Percentiles rank a stretch among this genome's conserved stretches.
Conservation (phyloP, 371 early-diverging fungal genomes). For the Mucor saturninus region DNA sequence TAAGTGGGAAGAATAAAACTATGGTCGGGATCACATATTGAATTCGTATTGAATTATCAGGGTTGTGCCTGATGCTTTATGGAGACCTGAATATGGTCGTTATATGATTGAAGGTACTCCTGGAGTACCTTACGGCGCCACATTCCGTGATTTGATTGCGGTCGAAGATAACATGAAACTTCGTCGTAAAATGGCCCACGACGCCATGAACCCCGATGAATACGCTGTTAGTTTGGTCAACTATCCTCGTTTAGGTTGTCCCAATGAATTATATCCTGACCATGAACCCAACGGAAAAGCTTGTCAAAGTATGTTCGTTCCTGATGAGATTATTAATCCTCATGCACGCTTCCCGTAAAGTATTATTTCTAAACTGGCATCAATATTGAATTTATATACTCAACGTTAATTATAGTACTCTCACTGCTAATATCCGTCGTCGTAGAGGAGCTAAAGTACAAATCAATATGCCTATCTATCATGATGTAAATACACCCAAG, state of each 20-base stretch:
- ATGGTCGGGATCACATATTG: background rate
- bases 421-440: slow-evolving; percentile 92
- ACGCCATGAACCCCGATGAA: slow-evolving; percentile 74
- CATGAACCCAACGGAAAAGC: slow-evolving; percentile 71
- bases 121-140: slow-evolving; percentile 89
- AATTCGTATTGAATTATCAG: slow-evolving; percentile 1
- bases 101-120: slow-evolving; percentile 97
- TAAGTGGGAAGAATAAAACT: slow-evolving; percentile 17
- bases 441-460: slow-evolving; percentile 93
- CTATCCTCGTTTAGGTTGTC: slow-evolving; percentile 90
- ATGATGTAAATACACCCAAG: slow-evolving; percentile 83
- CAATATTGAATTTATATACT: too few species aligned
- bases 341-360: slow-evolving; percentile 93
- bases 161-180: slow-evolving; percentile 92
- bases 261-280: slow-evolving; percentile 74
- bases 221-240: slow-evolving; percentile 81
- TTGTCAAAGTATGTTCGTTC: slow-evolving; percentile 87
- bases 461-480: slow-evolving; percentile 87
- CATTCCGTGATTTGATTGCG: slow-evolving; percentile 77
- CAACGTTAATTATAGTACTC: slow-evolving; percentile 61
- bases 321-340: slow-evolving; percentile 93
- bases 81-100: slow-evolving; percentile 96
- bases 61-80: slow-evolving; percentile 67
- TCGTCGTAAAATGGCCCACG: slow-evolving; percentile 75
- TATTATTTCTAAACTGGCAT: background rate